Conservation (phyloP, 2,329 filamentous ascomycete species). For the Trichophaea hybrida region DNA sequence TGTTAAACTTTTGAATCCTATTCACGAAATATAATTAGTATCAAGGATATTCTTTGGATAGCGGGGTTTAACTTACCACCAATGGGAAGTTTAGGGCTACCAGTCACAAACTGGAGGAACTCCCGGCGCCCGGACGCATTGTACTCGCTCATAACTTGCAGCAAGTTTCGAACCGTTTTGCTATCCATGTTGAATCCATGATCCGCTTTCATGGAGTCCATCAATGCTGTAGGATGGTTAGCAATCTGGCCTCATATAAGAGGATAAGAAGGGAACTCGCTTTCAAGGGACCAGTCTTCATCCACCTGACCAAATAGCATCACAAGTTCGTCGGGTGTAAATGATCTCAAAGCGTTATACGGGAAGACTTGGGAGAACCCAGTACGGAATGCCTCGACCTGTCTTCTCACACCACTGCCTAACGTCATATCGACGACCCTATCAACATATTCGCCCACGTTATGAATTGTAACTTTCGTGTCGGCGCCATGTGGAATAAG, state of each 20-base stretch:
- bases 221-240: constrained; percentile 49
- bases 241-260: constrained; percentile 13
- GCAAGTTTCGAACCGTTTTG: constrained; percentile 79
- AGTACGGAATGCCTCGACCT: constrained; percentile 77
- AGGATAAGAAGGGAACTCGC: constrained; percentile 42
- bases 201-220: constrained; percentile 97
- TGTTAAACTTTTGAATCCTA: constrained; percentile 90
- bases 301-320: constrained; percentile 85
- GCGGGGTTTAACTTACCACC: constrained; percentile 52
- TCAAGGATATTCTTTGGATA: background rate
- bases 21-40: constrained; percentile 1
- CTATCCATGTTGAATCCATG: constrained; percentile 99
- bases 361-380: constrained; percentile 96
- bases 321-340: constrained; percentile 88
- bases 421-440: constrained; percentile 84
- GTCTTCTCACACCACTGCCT: constrained; percentile 70
- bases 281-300: constrained; percentile 96
- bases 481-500: constrained; percentile 61
- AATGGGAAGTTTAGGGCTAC: constrained; percentile 94
- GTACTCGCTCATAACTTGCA: constrained; percentile 89
- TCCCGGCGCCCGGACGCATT: constrained; percentile 61
- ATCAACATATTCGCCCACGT: constrained; percentile 78
- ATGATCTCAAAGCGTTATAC: constrained; percentile 79
- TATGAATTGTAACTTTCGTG: constrained; percentile 67
- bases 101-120: constrained; percentile 94